Evolutionary conservation across 2,329 filamentous ascomycete genomes (phyloP).

Genomic region (Penicillium olsonii): DNA sequence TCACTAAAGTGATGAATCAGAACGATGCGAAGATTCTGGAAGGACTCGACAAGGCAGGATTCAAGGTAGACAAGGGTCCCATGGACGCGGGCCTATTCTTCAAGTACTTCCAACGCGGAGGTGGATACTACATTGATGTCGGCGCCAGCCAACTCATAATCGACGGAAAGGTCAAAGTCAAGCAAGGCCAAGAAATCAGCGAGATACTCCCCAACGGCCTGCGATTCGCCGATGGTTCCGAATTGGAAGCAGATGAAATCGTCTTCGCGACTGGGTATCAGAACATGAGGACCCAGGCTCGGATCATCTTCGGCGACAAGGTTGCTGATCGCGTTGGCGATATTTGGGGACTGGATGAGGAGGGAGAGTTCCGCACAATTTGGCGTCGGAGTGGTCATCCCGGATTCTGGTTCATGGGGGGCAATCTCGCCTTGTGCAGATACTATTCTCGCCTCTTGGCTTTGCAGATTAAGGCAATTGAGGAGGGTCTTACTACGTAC

Average conservation of each 20-base stretch:
- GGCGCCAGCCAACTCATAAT: constrained; percentile 63
- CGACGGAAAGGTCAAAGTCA: constrained; percentile 66
- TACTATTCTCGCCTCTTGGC: constrained; percentile 60
- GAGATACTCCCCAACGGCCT: constrained; percentile 54
- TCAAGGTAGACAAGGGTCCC: constrained; percentile 61
- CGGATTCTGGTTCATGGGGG: constrained; percentile 69
- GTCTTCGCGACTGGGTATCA: constrained; percentile 62
- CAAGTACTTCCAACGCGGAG: constrained; percentile 67
- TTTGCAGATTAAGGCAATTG: constrained; percentile 52
- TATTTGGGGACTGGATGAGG: constrained; percentile 63
- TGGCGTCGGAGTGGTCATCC: constrained; percentile 65
- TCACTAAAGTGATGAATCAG: constrained; percentile 41
- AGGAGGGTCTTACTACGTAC: constrained; percentile 29
- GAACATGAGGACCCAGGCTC: constrained; percentile 67
- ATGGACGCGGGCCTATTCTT: constrained; percentile 59
- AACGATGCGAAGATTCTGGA: constrained; percentile 40
- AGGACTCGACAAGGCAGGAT: constrained; percentile 58
- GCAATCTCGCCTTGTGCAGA: constrained; percentile 64
- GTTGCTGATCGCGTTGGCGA: constrained; percentile 61
- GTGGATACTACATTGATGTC: constrained; percentile 72
- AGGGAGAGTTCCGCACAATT: constrained; percentile 59
- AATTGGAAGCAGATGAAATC: constrained; percentile 65
- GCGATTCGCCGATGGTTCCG: constrained; percentile 58
- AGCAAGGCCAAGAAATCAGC: constrained; percentile 61
- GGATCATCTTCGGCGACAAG: constrained; percentile 62